Conservation (phyloP, 2,329 filamentous ascomycete species). For the Ophiostoma piceae region DNA sequence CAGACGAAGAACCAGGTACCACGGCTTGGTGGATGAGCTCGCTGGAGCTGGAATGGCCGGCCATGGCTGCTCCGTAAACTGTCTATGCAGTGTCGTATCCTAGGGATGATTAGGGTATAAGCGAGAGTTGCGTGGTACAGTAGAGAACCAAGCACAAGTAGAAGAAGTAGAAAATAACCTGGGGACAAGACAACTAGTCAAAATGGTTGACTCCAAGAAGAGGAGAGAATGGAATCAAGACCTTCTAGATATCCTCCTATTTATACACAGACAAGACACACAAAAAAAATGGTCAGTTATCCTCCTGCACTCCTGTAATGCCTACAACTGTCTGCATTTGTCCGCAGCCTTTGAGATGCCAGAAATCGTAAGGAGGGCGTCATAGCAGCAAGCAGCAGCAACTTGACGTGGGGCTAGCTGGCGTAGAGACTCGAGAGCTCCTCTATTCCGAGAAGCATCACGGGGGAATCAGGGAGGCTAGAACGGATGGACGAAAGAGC, state of each 20-base stretch:
- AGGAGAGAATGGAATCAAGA: neutral
- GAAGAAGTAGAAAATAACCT: neutral
- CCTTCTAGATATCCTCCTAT: neutral
- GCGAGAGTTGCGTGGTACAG: neutral
- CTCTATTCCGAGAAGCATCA: neutral
- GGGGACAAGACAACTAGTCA: neutral
- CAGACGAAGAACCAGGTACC: conserved; percentile 14
- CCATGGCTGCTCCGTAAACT: conserved; percentile 7
- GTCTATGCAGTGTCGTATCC: neutral
- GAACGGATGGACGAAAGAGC: neutral
- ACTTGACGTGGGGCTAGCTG: neutral
- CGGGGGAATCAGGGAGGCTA: neutral
- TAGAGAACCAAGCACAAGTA: neutral
- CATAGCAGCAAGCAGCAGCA: neutral
- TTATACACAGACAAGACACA: neutral
- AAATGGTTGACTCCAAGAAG: neutral
- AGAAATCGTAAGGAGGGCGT: neutral
- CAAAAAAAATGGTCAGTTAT: neutral
- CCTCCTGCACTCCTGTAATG: neutral
- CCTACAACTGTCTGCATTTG: neutral
- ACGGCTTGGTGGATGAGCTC: conserved; percentile 14
- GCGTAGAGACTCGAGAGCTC: neutral
- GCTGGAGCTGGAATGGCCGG: neutral
- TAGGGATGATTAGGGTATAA: neutral
- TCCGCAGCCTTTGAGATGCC: neutral